Conservation (phyloP, 176 grass and related monocot genomes). For the Carex parvula region DNA sequence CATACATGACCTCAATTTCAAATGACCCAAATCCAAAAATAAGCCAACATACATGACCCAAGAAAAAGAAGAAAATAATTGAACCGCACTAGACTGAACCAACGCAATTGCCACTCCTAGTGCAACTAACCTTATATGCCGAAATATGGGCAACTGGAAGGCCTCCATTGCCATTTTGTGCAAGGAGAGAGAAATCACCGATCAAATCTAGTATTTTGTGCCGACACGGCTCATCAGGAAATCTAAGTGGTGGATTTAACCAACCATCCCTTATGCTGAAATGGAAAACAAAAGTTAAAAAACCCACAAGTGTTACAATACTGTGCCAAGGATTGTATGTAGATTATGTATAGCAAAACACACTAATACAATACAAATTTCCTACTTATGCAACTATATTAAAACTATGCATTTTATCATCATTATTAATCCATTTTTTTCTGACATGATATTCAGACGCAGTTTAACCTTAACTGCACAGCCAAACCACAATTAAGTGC, state of each 20-base stretch:
- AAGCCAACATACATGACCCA: not conserved
- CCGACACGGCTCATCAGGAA: slow-evolving; percentile 73
- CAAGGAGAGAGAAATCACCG: slow-evolving; percentile 87
- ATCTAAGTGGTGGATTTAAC: slow-evolving; percentile 82
- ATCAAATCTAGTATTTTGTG: slow-evolving; percentile 94
- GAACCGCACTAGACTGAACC: not conserved
- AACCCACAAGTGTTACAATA: not conserved
- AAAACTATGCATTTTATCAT: not conserved
- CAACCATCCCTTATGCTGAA: slow-evolving; percentile 62
- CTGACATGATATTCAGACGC: not conserved
- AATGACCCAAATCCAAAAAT: not conserved
- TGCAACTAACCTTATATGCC: slow-evolving; percentile 76
- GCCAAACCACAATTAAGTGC: not conserved
- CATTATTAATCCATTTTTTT: not conserved
- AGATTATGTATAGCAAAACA: not conserved
- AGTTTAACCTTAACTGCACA: not conserved
- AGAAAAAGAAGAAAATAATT: not conserved
- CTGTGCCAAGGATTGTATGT: not conserved
- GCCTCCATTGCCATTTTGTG: slow-evolving; percentile 74
- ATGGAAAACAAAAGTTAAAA: slow-evolving; percentile 21
- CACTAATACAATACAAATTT: not conserved
- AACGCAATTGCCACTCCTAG: not conserved
- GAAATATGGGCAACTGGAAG: slow-evolving; percentile 71
- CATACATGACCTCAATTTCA: not conserved
- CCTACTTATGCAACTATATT: not conserved